These are phyloP conservation scores for Austropuccinia psidii DNA, from an alignment of 1,284 basidiomycete species.

Conservation along the genomic window DNA sequence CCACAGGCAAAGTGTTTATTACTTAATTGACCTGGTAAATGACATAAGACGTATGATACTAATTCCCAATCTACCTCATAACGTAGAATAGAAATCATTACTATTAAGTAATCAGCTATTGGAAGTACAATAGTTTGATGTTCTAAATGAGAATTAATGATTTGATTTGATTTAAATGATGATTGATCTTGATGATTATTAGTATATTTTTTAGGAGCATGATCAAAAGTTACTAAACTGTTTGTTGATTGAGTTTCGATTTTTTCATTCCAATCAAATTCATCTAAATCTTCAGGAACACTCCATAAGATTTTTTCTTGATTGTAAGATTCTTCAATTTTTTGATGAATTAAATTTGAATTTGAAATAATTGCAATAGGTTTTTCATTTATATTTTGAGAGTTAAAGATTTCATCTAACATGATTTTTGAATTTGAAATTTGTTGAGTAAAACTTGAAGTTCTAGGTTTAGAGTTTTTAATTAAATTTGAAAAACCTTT, in stretches of 20 bases:
- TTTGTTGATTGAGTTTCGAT: constrained; percentile 40
- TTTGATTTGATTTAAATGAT: constrained; percentile 35
- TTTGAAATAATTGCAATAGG: no score
- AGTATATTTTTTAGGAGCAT: constrained; percentile 44
- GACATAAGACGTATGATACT: constrained; percentile 81
- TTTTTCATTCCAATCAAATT: constrained; percentile 62
- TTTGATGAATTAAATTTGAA: no score
- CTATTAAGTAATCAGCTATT: constrained; percentile 66
- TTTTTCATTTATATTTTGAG: no score
- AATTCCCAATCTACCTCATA: constrained; percentile 85
- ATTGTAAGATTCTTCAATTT: constrained; percentile 47
- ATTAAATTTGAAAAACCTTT: no score
- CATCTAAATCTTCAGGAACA: constrained; percentile 65
- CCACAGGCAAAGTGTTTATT: constrained; percentile 98
- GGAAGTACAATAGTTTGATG: constrained; percentile 58
- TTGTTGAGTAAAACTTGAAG: no score
- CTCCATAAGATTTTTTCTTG: constrained; percentile 63
- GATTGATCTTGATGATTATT: constrained; percentile 41
- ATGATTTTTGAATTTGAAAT: no score
- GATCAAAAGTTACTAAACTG: constrained; percentile 45
- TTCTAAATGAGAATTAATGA: constrained; percentile 39
- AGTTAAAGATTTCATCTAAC: no score
- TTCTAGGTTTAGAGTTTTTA: no score
- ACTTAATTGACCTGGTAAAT: constrained; percentile 79
- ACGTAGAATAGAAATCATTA: constrained; percentile 63